These are phyloP conservation scores for Pholiota conissans DNA, from an alignment of 768 basidiomycete genomes.

Conservation along the genomic window DNA sequence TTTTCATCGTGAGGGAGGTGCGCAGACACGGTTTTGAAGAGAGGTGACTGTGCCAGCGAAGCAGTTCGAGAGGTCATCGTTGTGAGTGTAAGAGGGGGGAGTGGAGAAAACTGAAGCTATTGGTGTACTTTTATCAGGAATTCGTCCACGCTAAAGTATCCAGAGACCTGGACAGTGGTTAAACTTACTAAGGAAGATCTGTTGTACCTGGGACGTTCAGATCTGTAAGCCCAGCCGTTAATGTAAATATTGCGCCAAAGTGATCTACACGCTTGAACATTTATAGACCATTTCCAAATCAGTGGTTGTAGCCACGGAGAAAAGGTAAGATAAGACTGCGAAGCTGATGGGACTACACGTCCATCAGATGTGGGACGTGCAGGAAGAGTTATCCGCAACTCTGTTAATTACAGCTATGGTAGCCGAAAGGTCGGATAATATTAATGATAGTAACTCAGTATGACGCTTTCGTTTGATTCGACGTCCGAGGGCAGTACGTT, in stretches of 20 bases:
- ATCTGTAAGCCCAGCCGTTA: background rate
- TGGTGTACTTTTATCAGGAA: background rate
- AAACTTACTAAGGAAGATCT: background rate
- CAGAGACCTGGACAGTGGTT: background rate
- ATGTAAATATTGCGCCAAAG: background rate
- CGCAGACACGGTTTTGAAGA: slow-evolving; percentile 3
- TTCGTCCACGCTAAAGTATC: background rate
- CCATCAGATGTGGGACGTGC: background rate
- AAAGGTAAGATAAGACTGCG: background rate
- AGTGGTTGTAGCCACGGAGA: background rate
- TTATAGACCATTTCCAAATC: background rate
- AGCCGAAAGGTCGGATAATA: background rate
- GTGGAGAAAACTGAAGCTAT: background rate
- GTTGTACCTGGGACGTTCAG: background rate
- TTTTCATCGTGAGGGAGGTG: slow-evolving; percentile 2
- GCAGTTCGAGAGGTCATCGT: background rate
- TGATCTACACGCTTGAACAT: background rate
- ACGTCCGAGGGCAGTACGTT: too few species aligned
- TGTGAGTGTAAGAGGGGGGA: background rate
- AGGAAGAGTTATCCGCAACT: background rate
- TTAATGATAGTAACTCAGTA: background rate
- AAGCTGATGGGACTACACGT: background rate
- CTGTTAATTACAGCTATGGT: background rate
- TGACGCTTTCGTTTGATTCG: too few species aligned
- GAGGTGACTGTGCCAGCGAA: slow-evolving; percentile 2